Evolutionary conservation across 164 flowering plant genomes (phyloP), one percentile per base, ranked within the genome.

Genomic region (Macadamia integrifolia): DNA sequence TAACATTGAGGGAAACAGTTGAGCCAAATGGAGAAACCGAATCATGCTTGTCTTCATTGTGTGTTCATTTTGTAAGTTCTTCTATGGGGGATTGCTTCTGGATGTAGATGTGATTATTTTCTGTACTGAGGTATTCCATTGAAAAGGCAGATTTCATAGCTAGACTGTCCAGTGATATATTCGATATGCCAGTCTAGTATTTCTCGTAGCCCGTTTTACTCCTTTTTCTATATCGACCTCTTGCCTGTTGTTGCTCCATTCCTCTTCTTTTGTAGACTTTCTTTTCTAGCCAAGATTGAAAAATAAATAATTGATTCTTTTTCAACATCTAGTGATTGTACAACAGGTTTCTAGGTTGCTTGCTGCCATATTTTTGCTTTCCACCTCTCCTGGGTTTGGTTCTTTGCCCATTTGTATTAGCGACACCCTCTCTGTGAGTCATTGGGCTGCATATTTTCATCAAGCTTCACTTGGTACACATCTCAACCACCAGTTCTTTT

Each of bases 391-490:
- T 64, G 78, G 77, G 46, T 65, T 61, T 3, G 80, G 81, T 73
- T 75, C 80, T 58, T 73, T 79, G 61, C 67, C 81, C n/a, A 18
- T 71, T 56, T 77, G 72, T 49, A 62, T 75, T 55, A 70, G 78
- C 61, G 77, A 87, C 67, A 63, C 74, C 58, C 83, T 88, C 52
- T 81, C 90, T 64, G 76, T 67, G 69, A 79, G 73, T 72, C 87
- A 86, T 61, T 95, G 90, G 91, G 99, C 89, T 72, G 86, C 96
- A 57, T 95, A 74, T 80, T 95, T 92, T 67, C 98, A 95, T 79
- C 99, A 95, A 82, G 98, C 97, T 68, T 90, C 99, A 6, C 63
- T 92, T 79, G 96, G 99, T 5, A 81, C 80, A 70, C 84, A 84
- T 72, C 72, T 86, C 60, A 85, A 77, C 67, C 77, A 79, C 55